Evolutionary conservation across 177 flowering plant species (phyloP).

Genomic region (Vitis hybrid): DNA sequence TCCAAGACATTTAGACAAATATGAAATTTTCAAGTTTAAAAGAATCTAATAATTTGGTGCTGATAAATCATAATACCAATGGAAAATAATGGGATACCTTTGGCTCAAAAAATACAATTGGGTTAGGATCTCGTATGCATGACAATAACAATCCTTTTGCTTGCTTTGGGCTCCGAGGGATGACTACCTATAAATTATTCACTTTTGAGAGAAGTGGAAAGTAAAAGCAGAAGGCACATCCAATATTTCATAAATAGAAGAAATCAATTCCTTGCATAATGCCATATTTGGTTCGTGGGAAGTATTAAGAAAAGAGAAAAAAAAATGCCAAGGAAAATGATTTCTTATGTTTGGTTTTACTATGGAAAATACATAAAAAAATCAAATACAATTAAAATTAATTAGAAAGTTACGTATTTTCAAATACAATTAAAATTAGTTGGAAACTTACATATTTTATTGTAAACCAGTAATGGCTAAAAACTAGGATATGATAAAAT

Average conservation of each 20-base stretch:
- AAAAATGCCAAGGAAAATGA: too few relatives aligned
- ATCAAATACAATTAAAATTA: too few relatives aligned
- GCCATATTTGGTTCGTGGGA: too few relatives aligned
- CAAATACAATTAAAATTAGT: too few relatives aligned
- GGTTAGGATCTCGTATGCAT: conserved; percentile 89
- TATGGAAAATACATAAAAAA: too few relatives aligned
- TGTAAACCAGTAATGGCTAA: too few relatives aligned
- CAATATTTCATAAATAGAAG: background rate
- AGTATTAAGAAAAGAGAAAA: too few relatives aligned
- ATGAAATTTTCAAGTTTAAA: background rate
- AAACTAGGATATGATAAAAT: too few relatives aligned
- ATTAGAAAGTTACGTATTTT: too few relatives aligned
- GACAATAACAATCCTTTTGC: conserved; percentile 90
- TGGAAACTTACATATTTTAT: too few relatives aligned
- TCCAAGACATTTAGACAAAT: conserved; percentile 5
- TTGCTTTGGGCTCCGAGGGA: conserved; percentile 88
- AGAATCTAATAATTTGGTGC: background rate
- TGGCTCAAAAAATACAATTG: conserved; percentile 90
- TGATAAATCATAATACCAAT: background rate
- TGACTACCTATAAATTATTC: conserved; percentile 64
- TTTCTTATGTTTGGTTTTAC: too few relatives aligned
- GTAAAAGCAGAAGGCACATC: background rate
- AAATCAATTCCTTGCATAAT: too few relatives aligned
- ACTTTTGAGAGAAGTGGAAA: background rate
- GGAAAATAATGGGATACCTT: conserved; percentile 49